Percentiles rank a stretch among this genome's conserved stretches.
phyloP scores from a whole-genome alignment of 345 rosid species.

The Brassica nigra region DNA sequence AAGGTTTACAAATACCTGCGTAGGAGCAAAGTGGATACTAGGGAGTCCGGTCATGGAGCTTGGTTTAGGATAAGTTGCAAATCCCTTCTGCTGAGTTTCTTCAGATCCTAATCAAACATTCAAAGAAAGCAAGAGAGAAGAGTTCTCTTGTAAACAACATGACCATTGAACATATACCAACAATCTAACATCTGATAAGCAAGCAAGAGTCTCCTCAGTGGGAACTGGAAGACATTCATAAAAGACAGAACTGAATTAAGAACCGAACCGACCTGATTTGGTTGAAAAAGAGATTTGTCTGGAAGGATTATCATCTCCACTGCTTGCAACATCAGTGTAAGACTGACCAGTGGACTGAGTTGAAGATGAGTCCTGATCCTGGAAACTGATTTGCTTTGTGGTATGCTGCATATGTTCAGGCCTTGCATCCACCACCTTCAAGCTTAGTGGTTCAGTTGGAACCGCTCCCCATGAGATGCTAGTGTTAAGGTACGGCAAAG shows the following conservation, averaged over 20 bases:
- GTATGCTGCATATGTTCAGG: conserved; percentile 36
- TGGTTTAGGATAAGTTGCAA: conserved; percentile 44
- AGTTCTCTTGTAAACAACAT: not conserved
- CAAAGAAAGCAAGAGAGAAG: not conserved
- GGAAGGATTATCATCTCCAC: conserved; percentile 48
- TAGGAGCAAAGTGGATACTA: conserved; percentile 51
- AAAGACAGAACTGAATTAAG: not conserved
- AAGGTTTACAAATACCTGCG: conserved; percentile 48
- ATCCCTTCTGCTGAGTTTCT: conserved; percentile 44
- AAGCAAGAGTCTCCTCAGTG: conserved; percentile 18
- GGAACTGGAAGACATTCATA: not conserved
- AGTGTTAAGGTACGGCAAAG: conserved; percentile 42
- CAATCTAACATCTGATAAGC: not conserved
- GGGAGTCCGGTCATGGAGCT: conserved; percentile 47
- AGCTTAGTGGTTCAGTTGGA: conserved; percentile 51
- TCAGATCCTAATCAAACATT: conserved; percentile 49
- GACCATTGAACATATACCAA: not conserved
- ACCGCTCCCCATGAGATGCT: conserved; percentile 47
- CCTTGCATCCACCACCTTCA: conserved; percentile 53
- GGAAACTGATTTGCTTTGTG: conserved; percentile 55
- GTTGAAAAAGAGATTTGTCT: conserved; percentile 37
- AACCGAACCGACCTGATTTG: conserved; percentile 32
- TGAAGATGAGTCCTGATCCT: conserved; percentile 69
- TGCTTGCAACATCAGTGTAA: conserved; percentile 54
- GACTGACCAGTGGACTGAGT: conserved; percentile 76